A percentile compares a stretch with the other conserved stretches of the same genome.
Evolutionary conservation across 2,329 filamentous ascomycete species (phyloP).

Genomic region (Apiospora pterosperma): DNA sequence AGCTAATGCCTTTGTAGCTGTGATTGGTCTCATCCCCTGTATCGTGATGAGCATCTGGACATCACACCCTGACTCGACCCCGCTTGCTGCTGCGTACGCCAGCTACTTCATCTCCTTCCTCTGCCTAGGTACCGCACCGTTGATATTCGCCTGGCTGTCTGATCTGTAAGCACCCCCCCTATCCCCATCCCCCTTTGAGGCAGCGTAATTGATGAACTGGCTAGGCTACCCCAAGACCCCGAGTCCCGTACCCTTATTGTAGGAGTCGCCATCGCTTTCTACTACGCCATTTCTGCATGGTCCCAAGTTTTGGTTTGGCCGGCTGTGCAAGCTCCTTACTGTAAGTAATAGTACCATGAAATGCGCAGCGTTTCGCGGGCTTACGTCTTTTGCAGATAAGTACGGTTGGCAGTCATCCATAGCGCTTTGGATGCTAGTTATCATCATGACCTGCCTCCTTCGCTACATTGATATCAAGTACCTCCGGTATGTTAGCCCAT

Average conservation of each 20-base stretch:
- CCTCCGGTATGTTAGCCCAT: slow-evolving; percentile 22
- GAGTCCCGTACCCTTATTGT: slow-evolving; percentile 46
- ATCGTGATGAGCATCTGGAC: slow-evolving; percentile 56
- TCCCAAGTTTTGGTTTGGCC: slow-evolving; percentile 51
- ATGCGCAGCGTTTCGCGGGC: neutral
- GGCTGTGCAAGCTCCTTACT: slow-evolving; percentile 46
- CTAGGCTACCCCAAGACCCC: slow-evolving; percentile 40
- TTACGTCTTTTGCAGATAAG: slow-evolving; percentile 24
- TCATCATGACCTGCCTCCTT: slow-evolving; percentile 39
- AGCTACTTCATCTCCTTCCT: slow-evolving; percentile 49
- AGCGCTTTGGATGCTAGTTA: slow-evolving; percentile 40
- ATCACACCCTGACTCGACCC: slow-evolving; percentile 35
- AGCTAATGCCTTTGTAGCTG: slow-evolving; percentile 16
- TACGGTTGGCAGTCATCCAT: slow-evolving; percentile 47
- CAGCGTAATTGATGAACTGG: slow-evolving; percentile 2
- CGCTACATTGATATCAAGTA: slow-evolving; percentile 41
- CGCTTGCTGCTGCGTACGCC: slow-evolving; percentile 45
- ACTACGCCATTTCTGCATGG: slow-evolving; percentile 49
- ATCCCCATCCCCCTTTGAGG: no score
- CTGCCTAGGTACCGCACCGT: slow-evolving; percentile 44
- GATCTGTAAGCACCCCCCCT: slow-evolving; percentile 32
- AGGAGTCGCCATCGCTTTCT: slow-evolving; percentile 44
- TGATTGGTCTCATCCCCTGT: slow-evolving; percentile 43
- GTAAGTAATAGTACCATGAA: slow-evolving; percentile 22
- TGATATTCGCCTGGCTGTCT: slow-evolving; percentile 50